phyloP scores from a whole-genome alignment of 495 filamentous ascomycete species.

The Lophiostoma macrostomum region DNA sequence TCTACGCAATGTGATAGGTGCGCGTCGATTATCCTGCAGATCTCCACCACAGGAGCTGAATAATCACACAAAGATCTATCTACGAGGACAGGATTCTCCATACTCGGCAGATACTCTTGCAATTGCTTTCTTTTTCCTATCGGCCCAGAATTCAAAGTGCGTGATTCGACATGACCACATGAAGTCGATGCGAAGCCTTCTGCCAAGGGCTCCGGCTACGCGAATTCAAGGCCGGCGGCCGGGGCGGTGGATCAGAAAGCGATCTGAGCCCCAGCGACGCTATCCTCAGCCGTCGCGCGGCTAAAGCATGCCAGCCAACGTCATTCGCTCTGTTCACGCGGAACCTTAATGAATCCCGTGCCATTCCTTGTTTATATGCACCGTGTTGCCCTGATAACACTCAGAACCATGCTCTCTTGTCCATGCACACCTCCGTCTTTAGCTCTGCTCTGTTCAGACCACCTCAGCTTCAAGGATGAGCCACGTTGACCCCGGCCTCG shows the following conservation, averaged over 20 bases:
- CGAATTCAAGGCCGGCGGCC: neutral
- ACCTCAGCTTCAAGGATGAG: slow-evolving; percentile 50
- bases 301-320: slow-evolving; percentile 12
- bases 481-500: slow-evolving; percentile 57
- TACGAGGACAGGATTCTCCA: too few relatives aligned
- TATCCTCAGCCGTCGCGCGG: too few relatives aligned
- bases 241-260: neutral
- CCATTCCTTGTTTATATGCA: slow-evolving; percentile 7
- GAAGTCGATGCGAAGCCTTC: slow-evolving; percentile 5
- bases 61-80: too few relatives aligned
- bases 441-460: neutral
- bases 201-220: neutral
- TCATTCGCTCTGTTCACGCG: slow-evolving; percentile 17
- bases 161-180: neutral
- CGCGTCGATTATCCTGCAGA: too few relatives aligned
- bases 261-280: neutral
- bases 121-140: too few relatives aligned
- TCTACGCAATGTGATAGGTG: too few relatives aligned
- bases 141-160: too few relatives aligned
- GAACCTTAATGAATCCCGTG: neutral
- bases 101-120: too few relatives aligned
- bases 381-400: slow-evolving; percentile 1
- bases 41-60: too few relatives aligned
- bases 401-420: neutral
- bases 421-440: neutral